Evolutionary conservation across 2,329 filamentous ascomycete species (phyloP).

Genomic region (Epicoccum nigrum): DNA sequence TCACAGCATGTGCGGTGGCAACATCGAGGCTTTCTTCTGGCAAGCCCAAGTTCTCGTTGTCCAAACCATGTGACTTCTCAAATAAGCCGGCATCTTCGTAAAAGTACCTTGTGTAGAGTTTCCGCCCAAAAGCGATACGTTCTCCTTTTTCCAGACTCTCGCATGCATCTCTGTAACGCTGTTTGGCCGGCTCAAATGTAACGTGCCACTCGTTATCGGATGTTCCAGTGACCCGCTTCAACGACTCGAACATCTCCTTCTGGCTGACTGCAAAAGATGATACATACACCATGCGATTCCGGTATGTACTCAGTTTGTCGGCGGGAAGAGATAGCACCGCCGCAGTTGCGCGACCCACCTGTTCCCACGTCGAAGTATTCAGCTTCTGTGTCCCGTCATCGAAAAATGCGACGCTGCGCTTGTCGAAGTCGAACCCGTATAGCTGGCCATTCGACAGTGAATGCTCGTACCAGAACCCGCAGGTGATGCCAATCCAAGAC

Average conservation of each 20-base stretch:
- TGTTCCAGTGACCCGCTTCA: constrained; percentile 43
- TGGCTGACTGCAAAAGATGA: constrained; percentile 47
- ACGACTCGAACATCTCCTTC: constrained; percentile 44
- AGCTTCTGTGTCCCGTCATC: constrained; percentile 39
- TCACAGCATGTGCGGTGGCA: constrained; percentile 50
- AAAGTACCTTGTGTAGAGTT: constrained; percentile 63
- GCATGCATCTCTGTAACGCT: constrained; percentile 58
- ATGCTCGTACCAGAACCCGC: constrained; percentile 48
- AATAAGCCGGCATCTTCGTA: constrained; percentile 36
- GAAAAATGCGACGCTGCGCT: constrained; percentile 36
- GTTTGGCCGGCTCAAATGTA: constrained; percentile 50
- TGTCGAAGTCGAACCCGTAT: constrained; percentile 46
- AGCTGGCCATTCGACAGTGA: constrained; percentile 36
- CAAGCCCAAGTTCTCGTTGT: constrained; percentile 63
- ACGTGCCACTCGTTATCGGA: constrained; percentile 47
- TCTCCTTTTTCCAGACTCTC: constrained; percentile 55
- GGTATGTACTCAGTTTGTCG: constrained; percentile 19
- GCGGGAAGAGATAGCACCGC: constrained; percentile 42
- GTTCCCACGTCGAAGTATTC: constrained; percentile 40
- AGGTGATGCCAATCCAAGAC: constrained; percentile 34
- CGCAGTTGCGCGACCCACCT: constrained; percentile 43
- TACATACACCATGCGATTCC: constrained; percentile 46
- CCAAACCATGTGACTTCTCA: constrained; percentile 44
- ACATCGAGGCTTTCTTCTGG: constrained; percentile 65
- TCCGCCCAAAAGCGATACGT: constrained; percentile 51